A percentile compares a stretch with the other conserved stretches of the same genome.
Conservation (phyloP, 2,329 filamentous ascomycete species). For the Ceratocystis variospora region DNA sequence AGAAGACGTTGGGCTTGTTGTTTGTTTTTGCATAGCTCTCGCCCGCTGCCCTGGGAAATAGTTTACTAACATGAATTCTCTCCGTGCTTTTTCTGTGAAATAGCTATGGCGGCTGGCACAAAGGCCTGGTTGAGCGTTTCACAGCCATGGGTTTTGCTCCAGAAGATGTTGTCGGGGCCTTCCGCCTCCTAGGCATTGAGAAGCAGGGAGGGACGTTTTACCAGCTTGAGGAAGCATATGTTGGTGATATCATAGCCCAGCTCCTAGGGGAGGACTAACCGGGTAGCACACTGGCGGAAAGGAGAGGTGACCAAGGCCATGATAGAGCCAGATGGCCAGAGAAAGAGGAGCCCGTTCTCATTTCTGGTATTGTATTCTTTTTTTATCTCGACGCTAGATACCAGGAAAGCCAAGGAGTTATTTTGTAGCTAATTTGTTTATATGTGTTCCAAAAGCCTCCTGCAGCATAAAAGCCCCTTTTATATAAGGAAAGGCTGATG, state of each 20-base stretch:
- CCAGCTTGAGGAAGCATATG: constrained; percentile 75
- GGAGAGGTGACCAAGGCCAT: neutral
- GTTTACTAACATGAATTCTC: neutral
- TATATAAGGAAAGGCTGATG: neutral
- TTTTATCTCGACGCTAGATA: neutral
- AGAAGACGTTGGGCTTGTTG: no score
- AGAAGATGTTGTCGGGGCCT: constrained; percentile 70
- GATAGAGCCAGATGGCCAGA: neutral
- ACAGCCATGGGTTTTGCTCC: constrained; percentile 84
- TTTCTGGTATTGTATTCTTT: neutral
- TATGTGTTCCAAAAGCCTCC: no score
- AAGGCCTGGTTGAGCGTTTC: constrained; percentile 68
- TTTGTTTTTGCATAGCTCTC: neutral
- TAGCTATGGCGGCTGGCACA: constrained; percentile 81
- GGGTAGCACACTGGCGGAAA: neutral
- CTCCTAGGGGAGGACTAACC: constrained; percentile 62
- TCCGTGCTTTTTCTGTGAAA: neutral
- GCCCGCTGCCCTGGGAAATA: no score
- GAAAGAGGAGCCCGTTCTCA: neutral
- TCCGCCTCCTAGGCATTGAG: constrained; percentile 69
- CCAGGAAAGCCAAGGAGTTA: neutral
- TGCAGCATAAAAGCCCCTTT: no score
- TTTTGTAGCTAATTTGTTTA: neutral
- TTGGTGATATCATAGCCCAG: constrained; percentile 77
- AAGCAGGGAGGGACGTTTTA: constrained; percentile 66